These are phyloP conservation scores for Akebia trifoliata DNA, from an alignment of 164 flowering plant species.

Conservation along the genomic window DNA sequence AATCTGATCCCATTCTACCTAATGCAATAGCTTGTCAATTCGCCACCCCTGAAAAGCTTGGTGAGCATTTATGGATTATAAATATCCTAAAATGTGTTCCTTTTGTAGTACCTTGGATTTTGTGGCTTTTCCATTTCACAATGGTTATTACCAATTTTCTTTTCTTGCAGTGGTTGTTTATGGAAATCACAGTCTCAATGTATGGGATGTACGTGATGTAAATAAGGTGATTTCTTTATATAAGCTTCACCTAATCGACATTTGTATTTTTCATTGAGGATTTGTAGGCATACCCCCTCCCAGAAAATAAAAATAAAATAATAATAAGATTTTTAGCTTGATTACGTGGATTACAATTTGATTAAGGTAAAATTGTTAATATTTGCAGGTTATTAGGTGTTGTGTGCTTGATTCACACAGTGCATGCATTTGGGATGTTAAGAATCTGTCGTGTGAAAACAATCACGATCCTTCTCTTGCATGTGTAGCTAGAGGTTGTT, in stretches of 20 bases:
- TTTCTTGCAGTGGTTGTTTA: constrained; percentile 74
- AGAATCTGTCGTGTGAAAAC: constrained; percentile 55
- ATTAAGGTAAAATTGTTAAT: constrained; percentile 2
- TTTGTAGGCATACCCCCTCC: too few species aligned
- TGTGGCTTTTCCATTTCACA: constrained; percentile 28
- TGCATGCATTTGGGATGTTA: constrained; percentile 74
- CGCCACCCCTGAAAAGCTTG: constrained; percentile 53
- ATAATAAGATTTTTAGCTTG: too few species aligned
- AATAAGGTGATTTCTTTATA: constrained; percentile 35
- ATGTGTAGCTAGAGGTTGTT: constrained; percentile 61
- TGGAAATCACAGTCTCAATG: constrained; percentile 59
- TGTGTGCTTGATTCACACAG: constrained; percentile 59
- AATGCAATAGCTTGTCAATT: constrained; percentile 84
- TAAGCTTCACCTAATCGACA: not conserved
- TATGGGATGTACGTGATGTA: constrained; percentile 57
- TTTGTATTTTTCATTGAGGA: not conserved
- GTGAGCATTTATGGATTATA: constrained; percentile 27
- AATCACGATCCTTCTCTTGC: constrained; percentile 56
- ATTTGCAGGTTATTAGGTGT: constrained; percentile 52
- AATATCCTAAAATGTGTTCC: not conserved
- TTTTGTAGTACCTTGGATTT: not conserved
- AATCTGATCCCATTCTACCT: constrained; percentile 29
- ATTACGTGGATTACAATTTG: constrained; percentile 1
- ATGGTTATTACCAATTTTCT: too few species aligned
- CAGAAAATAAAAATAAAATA: too few species aligned